phyloP scores from a whole-genome alignment of 2,329 filamentous ascomycete genomes.

The Penicillium concentricum region DNA sequence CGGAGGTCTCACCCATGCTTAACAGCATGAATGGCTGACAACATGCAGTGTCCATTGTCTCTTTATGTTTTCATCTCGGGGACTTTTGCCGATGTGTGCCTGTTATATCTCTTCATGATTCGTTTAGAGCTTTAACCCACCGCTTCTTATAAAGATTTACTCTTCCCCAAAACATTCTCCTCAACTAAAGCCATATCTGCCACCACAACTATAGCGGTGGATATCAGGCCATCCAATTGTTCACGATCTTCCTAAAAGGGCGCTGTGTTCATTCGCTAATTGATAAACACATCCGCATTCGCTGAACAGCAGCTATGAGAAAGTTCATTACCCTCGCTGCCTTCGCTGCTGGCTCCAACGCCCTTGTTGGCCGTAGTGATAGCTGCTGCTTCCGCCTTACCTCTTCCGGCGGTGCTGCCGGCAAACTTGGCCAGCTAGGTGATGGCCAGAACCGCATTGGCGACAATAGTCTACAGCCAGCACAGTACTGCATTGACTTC shows the following conservation, averaged over 20 bases:
- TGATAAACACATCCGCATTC: not conserved
- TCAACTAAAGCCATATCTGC: not conserved
- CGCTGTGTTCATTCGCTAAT: slow-evolving; percentile 11
- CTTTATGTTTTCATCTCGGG: slow-evolving; percentile 15
- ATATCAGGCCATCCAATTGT: not conserved
- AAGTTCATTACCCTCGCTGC: slow-evolving; percentile 39
- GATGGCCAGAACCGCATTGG: slow-evolving; percentile 64
- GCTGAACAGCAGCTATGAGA: slow-evolving; percentile 34
- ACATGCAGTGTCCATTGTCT: slow-evolving; percentile 14
- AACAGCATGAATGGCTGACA: slow-evolving; percentile 3
- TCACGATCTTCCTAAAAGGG: not conserved
- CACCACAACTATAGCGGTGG: not conserved
- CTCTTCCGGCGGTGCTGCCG: slow-evolving; percentile 50
- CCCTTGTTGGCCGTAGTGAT: slow-evolving; percentile 38
- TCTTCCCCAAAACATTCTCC: not conserved
- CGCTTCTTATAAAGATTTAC: slow-evolving; percentile 17
- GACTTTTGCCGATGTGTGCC: slow-evolving; percentile 6
- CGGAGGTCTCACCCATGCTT: slow-evolving; percentile 4
- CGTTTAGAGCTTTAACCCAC: slow-evolving; percentile 8
- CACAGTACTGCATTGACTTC: slow-evolving; percentile 56
- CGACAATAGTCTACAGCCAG: slow-evolving; percentile 45
- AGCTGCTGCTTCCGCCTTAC: slow-evolving; percentile 56
- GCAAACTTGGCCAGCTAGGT: slow-evolving; percentile 58
- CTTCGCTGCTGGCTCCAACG: slow-evolving; percentile 44
- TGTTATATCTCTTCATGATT: not conserved